These are phyloP conservation scores for Lathyrus sativus DNA, from an alignment of 306 rosid species.

Conservation along the genomic window DNA sequence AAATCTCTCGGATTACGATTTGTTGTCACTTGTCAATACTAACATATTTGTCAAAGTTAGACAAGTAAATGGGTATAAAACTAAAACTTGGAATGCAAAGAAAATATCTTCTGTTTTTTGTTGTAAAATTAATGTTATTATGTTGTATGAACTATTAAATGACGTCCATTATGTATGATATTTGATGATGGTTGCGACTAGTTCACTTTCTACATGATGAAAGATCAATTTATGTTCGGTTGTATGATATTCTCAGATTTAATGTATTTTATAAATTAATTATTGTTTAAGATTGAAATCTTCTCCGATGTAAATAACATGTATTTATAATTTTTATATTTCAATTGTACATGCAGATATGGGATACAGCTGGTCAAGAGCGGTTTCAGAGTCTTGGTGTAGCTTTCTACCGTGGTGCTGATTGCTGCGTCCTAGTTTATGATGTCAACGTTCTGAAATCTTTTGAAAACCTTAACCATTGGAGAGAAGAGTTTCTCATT, in stretches of 20 bases:
- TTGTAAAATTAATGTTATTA: slow-evolving; percentile 6
- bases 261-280: background rate
- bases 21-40: background rate
- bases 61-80: slow-evolving; percentile 2
- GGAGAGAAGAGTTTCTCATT: slow-evolving; percentile 98
- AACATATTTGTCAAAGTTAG: background rate
- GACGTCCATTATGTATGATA: slow-evolving; percentile 1
- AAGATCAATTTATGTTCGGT: slow-evolving; percentile 8
- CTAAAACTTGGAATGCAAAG: background rate
- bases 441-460: slow-evolving; percentile 98
- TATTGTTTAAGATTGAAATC: slow-evolving; percentile 17
- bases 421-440: slow-evolving; percentile 97
- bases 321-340: background rate
- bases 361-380: slow-evolving; percentile 99
- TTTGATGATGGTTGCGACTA: slow-evolving; percentile 5
- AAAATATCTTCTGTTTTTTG: background rate
- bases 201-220: background rate
- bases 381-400: slow-evolving; percentile 99
- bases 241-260: background rate
- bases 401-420: slow-evolving; percentile 99
- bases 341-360: slow-evolving; percentile 53
- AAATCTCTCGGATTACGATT: background rate
- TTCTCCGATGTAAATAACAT: background rate
- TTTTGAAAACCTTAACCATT: slow-evolving; percentile 92
- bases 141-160: background rate